Conservation (phyloP, 805 yeast genomes). For the Candida dajiaensis region DNA sequence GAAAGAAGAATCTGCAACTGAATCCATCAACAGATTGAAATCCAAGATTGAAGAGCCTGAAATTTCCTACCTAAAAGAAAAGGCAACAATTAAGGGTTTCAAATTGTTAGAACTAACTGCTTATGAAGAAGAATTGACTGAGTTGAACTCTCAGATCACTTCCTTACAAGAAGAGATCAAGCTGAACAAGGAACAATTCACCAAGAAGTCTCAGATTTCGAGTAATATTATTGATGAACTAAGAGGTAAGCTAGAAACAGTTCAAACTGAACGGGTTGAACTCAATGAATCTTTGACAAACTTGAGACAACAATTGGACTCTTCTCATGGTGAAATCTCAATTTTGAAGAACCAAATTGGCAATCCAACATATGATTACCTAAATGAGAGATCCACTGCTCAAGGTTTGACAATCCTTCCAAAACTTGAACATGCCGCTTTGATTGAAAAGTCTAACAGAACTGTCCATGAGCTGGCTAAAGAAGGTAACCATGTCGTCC, state of each 20-base stretch:
- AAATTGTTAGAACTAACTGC: conserved; percentile 8
- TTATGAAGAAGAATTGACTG: conserved; percentile 2
- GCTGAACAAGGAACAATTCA: neutral
- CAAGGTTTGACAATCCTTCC: conserved; percentile 25
- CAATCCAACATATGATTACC: conserved; percentile 28
- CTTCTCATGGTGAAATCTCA: conserved; percentile 9
- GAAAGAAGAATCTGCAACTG: conserved; percentile 8
- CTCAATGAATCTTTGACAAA: neutral
- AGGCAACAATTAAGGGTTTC: conserved; percentile 15
- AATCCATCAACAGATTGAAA: neutral
- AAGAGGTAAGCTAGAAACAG: neutral
- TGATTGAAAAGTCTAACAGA: conserved; percentile 15
- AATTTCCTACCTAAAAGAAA: neutral
- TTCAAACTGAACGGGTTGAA: conserved; percentile 1
- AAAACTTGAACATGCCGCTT: conserved; percentile 15
- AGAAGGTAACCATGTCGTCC: conserved; percentile 10
- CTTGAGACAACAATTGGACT: conserved; percentile 5
- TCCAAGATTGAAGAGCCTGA: conserved; percentile 4
- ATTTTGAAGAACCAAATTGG: conserved; percentile 11
- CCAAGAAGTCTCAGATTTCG: conserved; percentile 1
- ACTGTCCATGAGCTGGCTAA: conserved; percentile 18
- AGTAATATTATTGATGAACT: neutral
- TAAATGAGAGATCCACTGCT: conserved; percentile 23
- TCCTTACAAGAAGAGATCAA: conserved; percentile 2
- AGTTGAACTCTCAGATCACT: neutral